Evolutionary conservation across 257 asterid genomes (phyloP).

Genomic region (Jacaranda copaia): DNA sequence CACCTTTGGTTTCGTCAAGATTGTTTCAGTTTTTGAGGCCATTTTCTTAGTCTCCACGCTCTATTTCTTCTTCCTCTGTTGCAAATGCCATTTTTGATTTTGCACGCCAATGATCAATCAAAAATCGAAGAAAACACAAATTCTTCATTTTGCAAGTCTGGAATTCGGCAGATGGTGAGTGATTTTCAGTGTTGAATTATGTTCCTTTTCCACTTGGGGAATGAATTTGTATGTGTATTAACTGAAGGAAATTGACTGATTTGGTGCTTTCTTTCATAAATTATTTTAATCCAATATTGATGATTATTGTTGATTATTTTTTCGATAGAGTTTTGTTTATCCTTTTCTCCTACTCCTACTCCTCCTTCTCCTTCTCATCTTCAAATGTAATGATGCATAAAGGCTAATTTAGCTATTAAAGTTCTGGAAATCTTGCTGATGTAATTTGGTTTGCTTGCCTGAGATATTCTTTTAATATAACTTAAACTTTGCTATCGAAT

Average conservation of each 20-base stretch:
- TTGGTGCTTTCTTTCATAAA: conserved; percentile 11
- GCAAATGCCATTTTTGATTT: conserved; percentile 79
- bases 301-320: conserved; percentile 5
- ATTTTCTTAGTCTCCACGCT: conserved; percentile 60
- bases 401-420: conserved; percentile 24
- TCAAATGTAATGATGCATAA: background rate
- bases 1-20: conserved; percentile 78
- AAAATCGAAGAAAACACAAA: background rate
- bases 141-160: no score
- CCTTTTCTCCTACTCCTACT: background rate
- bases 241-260: conserved; percentile 24
- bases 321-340: background rate
- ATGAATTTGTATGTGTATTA: conserved; percentile 11
- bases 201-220: background rate
- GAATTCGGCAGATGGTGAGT: no score
- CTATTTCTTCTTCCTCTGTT: conserved; percentile 71
- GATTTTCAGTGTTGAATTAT: no score
- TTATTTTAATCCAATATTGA: conserved; percentile 21
- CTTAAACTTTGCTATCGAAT: background rate
- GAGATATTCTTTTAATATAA: background rate
- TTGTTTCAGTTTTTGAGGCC: conserved; percentile 73
- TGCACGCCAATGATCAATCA: background rate
- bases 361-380: background rate
- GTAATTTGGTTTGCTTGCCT: background rate
- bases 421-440: background rate